A percentile compares a stretch with the other conserved stretches of the same genome.
These are phyloP conservation scores for Saccharomyces mikatae DNA, from an alignment of 805 yeast genomes.

Conservation along the genomic window DNA sequence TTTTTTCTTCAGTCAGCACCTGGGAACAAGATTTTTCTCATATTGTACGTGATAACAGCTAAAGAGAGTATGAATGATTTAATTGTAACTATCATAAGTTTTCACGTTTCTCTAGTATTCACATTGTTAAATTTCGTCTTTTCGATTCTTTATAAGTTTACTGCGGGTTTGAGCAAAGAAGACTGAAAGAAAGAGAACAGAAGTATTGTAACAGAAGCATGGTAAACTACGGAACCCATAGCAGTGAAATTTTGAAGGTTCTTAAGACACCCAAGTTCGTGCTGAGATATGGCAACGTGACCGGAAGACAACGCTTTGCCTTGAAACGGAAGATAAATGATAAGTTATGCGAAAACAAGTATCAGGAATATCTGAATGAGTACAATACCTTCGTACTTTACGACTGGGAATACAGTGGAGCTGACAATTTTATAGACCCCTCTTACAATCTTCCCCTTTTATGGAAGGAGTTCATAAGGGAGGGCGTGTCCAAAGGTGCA, in stretches of 20 bases:
- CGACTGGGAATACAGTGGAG: background rate
- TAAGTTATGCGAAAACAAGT: background rate
- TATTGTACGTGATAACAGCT: background rate
- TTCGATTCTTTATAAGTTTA: background rate
- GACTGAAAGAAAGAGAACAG: background rate
- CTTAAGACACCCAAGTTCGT: conserved; percentile 3
- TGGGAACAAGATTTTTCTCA: no score
- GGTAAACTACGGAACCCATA: background rate
- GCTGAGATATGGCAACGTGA: background rate
- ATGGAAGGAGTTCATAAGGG: background rate
- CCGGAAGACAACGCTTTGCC: background rate
- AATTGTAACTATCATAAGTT: background rate
- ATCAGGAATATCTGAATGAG: background rate
- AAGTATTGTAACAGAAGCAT: background rate
- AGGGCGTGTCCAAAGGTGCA: background rate
- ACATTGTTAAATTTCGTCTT: background rate
- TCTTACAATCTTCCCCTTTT: background rate
- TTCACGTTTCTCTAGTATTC: background rate
- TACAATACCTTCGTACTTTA: background rate
- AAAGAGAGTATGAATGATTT: no score
- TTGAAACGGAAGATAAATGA: background rate
- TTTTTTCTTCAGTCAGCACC: no score
- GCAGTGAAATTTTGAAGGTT: background rate
- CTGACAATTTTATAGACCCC: background rate
- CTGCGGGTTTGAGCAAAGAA: background rate